Conservation (phyloP, 2,329 filamentous ascomycete species). For the Xylaria sp. region DNA sequence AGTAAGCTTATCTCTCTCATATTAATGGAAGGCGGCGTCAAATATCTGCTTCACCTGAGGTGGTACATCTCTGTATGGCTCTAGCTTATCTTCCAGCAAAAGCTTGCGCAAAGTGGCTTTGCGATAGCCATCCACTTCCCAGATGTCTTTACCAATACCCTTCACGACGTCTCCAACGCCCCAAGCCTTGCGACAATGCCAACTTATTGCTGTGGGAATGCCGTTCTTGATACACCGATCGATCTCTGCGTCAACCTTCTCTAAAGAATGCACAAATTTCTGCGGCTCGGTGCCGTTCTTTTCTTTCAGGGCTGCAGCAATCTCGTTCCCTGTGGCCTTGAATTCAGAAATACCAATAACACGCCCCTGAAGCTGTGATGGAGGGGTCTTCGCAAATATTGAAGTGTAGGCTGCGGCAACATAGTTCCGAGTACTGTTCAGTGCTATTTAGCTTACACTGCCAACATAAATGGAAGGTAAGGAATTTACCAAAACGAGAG, state of each 20-base stretch:
- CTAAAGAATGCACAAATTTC: constrained; percentile 37
- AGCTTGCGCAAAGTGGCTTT: constrained; percentile 42
- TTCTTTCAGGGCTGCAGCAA: constrained; percentile 37
- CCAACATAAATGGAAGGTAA: not conserved
- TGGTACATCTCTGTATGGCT: constrained; percentile 42
- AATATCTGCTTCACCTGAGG: constrained; percentile 34
- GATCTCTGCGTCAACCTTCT: constrained; percentile 43
- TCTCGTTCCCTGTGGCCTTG: constrained; percentile 42
- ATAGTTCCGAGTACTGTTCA: constrained; percentile 43
- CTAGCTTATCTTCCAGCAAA: constrained; percentile 40
- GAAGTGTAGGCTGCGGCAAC: constrained; percentile 46
- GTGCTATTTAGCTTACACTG: not conserved
- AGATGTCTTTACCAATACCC: constrained; percentile 42
- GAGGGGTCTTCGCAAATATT: constrained; percentile 44
- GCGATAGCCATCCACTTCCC: constrained; percentile 44
- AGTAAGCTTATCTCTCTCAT: not conserved
- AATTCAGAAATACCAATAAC: constrained; percentile 44
- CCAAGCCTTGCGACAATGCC: constrained; percentile 48
- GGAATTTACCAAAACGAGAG: constrained; percentile 39
- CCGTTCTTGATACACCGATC: constrained; percentile 37
- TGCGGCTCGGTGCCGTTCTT: constrained; percentile 39
- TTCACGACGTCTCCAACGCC: constrained; percentile 37
- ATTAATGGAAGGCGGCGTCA: constrained; percentile 34
- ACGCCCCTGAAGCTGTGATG: constrained; percentile 39
- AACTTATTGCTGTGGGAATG: constrained; percentile 39